Percentiles rank a stretch among this genome's conserved stretches.
Conservation (phyloP, 1,139 yeast genomes). For the Sporopachydermia cereana region DNA sequence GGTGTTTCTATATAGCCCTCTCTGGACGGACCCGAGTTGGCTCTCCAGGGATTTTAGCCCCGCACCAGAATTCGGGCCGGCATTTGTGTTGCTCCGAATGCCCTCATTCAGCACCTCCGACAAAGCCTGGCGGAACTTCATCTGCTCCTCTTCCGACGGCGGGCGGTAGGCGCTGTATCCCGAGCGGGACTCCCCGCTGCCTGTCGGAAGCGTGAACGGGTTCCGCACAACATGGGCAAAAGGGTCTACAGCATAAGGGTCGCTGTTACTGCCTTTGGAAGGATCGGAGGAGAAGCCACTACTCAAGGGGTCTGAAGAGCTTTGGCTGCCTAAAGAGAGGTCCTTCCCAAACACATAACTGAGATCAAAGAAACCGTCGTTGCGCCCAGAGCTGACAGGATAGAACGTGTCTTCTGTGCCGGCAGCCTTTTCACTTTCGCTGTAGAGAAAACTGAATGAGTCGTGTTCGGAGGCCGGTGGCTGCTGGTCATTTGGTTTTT, state of each 20-base stretch:
- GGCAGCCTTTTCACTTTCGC: no score
- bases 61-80: neutral
- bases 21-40: neutral
- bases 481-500: no score
- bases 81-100: neutral
- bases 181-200: neutral
- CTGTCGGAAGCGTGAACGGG: neutral
- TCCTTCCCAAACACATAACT: neutral
- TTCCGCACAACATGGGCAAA: neutral
- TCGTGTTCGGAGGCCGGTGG: no score
- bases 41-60: neutral
- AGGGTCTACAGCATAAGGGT: neutral
- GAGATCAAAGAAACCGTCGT: no score
- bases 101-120: neutral
- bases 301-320: no score
- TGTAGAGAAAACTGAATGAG: no score
- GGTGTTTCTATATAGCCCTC: neutral
- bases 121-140: slow-evolving; percentile 2
- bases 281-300: no score
- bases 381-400: no score
- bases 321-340: no score
- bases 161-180: neutral
- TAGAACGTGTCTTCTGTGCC: no score
- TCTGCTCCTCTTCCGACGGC: neutral
- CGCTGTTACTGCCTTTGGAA: neutral